Percentiles rank a stretch among this genome's conserved stretches.
Evolutionary conservation across 495 filamentous ascomycete species (phyloP).

Genomic region (Penicillium argentinense): DNA sequence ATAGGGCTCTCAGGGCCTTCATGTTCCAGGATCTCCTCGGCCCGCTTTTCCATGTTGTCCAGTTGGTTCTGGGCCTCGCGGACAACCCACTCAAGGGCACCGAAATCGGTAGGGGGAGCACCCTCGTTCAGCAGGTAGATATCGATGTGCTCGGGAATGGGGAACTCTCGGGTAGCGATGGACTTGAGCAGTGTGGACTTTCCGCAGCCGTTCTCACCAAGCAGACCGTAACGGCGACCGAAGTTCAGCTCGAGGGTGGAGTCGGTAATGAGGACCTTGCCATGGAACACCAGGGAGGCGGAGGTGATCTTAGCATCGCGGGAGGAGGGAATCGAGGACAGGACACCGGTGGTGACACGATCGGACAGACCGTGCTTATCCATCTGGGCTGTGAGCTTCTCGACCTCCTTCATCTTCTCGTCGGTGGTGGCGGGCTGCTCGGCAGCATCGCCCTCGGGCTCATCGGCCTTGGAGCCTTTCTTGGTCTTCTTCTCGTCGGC

Average conservation of each 20-base stretch:
- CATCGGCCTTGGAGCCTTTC: slow-evolving; percentile 67
- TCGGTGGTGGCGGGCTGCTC: slow-evolving; percentile 69
- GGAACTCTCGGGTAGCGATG: slow-evolving; percentile 89
- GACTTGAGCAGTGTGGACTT: slow-evolving; percentile 97
- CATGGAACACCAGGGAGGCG: slow-evolving; percentile 92
- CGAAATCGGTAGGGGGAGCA: slow-evolving; percentile 83
- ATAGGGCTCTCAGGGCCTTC: slow-evolving; percentile 88
- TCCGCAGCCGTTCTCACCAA: slow-evolving; percentile 98
- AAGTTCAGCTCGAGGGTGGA: slow-evolving; percentile 91
- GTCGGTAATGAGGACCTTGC: slow-evolving; percentile 91
- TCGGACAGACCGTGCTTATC: slow-evolving; percentile 96
- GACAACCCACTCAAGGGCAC: slow-evolving; percentile 96
- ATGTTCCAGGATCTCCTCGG: slow-evolving; percentile 87
- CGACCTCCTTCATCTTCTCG: slow-evolving; percentile 75
- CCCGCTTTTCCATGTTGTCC: slow-evolving; percentile 79
- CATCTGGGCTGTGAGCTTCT: slow-evolving; percentile 82
- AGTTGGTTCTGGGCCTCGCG: slow-evolving; percentile 93
- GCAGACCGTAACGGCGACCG: slow-evolving; percentile 86
- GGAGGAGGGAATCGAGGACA: slow-evolving; percentile 77
- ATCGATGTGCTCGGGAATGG: slow-evolving; percentile 94
- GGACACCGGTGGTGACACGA: slow-evolving; percentile 96
- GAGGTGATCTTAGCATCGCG: slow-evolving; percentile 97
- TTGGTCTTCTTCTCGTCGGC: slow-evolving; percentile 76
- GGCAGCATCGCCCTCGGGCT: slow-evolving; percentile 57
- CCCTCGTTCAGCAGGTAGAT: slow-evolving; percentile 99